Base-by-base conservation (phyloP, 768 basidiomycete genomes). In the Cystofilobasidium macerans region DNA sequence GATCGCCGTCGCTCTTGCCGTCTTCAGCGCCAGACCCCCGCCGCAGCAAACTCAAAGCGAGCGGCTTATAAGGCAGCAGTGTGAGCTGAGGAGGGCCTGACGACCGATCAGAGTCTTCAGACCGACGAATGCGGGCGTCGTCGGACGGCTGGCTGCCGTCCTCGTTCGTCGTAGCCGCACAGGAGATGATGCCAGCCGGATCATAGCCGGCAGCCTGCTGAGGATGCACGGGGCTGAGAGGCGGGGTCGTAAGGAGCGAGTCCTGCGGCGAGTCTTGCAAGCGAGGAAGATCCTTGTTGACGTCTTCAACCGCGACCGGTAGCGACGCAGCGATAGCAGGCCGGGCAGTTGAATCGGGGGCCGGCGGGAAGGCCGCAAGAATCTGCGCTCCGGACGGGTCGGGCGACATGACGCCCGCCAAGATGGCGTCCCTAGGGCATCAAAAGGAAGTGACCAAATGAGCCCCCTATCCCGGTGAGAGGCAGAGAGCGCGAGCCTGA, bases 371-470 rank as follows among this genome's bases (percentile, higher is more conserved):
- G 24, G 38, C 16, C 24, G 38, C 18, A 2, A 60, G 28, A 5
- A 60, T 8, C 36, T 60, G 33, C 20, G 58, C n/a, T 9, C 38
- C 38, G 3, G 33, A 30, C 6, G 58, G 43, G 14, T 60, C 58
- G 12, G 58, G 38, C 8, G 30, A 35, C 26, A 42, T 60, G 58
- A 60, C 58, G n/a, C 65, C 56, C 8, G 53, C 48, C 7, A 66
- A 33, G 48, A 66, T 66, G 26, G 61, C 66, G 26, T 68, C 66
- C 66, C 66, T 68, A 26, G 26, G 51, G 54, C 42, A 14, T 42
- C 4, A 20, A 42, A 18, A 13, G 38, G 38, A n/a, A n/a, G n/a
- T n/a, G n/a, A n/a, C n/a, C n/a, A n/a, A n/a, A 16, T 16, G 38
- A 40, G 38, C 9, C 9, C 9, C 38, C 9, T 40, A 40, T 40